phyloP scores from a whole-genome alignment of 805 yeast species.

The Vanderwaltozyma yarrowii region DNA sequence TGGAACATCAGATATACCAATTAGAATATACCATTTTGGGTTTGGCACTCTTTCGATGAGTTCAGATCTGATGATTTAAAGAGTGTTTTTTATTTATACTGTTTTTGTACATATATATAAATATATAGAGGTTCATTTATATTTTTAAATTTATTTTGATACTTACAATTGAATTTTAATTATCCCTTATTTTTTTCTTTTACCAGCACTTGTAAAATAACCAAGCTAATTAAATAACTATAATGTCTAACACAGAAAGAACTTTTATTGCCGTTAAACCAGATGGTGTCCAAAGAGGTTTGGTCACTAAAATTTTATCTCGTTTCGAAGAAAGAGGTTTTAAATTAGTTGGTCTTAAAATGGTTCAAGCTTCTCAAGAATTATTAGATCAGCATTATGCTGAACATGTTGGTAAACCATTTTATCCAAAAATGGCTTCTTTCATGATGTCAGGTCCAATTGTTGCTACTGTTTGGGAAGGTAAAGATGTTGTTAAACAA shows the following conservation, averaged over 20 bases:
- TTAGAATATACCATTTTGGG: too few species aligned
- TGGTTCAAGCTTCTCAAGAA: conserved; percentile 76
- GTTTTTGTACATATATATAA: too few species aligned
- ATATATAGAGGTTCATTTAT: too few species aligned
- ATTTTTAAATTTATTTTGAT: too few species aligned
- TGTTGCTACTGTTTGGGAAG: conserved; percentile 99
- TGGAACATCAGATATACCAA: too few species aligned
- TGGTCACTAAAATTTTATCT: conserved; percentile 76
- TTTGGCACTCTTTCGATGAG: too few species aligned
- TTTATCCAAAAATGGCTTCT: conserved; percentile 91
- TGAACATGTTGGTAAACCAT: conserved; percentile 92
- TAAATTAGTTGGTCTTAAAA: conserved; percentile 94
- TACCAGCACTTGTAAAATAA: too few species aligned
- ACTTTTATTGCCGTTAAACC: conserved; percentile 93
- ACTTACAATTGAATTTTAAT: too few species aligned
- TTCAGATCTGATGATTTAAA: too few species aligned
- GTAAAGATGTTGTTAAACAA: conserved; percentile 98
- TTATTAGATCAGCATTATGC: conserved; percentile 89
- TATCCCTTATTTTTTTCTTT: too few species aligned
- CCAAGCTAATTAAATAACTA: too few species aligned
- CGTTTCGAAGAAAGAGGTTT: conserved; percentile 97
- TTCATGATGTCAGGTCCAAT: conserved; percentile 99
- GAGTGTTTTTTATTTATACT: too few species aligned
- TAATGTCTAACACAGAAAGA: conserved; percentile 47
- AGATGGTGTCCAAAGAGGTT: conserved; percentile 99